A percentile compares a stretch with the other conserved stretches of the same genome.
These are phyloP conservation scores for Neurospora sp. DNA, from an alignment of 495 filamentous ascomycete genomes.

Conservation along the genomic window DNA sequence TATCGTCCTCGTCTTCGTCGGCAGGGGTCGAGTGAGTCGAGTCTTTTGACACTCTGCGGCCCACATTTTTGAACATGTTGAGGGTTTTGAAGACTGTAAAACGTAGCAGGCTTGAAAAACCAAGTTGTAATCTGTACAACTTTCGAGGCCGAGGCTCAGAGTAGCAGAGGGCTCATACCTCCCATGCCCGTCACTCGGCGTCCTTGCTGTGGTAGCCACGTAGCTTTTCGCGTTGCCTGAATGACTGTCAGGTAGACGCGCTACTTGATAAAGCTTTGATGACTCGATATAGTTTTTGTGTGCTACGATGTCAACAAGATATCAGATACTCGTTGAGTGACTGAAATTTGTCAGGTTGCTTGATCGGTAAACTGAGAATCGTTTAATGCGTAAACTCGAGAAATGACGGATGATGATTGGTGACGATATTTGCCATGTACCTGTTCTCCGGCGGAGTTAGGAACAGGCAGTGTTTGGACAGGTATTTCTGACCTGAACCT, in stretches of 20 bases:
- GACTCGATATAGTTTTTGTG: background rate
- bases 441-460: background rate
- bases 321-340: background rate
- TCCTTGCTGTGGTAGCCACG: background rate
- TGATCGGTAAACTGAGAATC: background rate
- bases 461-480: background rate
- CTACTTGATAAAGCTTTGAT: background rate
- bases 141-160: background rate
- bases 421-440: background rate
- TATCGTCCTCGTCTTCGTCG: slow-evolving; percentile 35
- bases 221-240: background rate
- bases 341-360: background rate
- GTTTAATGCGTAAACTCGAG: background rate
- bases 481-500: background rate
- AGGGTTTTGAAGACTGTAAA: background rate
- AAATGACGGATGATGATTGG: background rate
- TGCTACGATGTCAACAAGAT: background rate
- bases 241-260: background rate
- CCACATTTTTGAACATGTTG: slow-evolving; percentile 1
- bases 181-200: background rate
- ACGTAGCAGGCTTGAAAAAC: background rate
- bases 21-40: background rate
- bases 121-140: background rate
- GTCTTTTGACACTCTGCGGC: background rate
- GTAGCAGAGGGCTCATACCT: background rate